Percentiles rank a stretch among this genome's conserved stretches.
These are phyloP conservation scores for Ceraceosorus guamensis DNA, from an alignment of 1,284 basidiomycete genomes.

Conservation along the genomic window DNA sequence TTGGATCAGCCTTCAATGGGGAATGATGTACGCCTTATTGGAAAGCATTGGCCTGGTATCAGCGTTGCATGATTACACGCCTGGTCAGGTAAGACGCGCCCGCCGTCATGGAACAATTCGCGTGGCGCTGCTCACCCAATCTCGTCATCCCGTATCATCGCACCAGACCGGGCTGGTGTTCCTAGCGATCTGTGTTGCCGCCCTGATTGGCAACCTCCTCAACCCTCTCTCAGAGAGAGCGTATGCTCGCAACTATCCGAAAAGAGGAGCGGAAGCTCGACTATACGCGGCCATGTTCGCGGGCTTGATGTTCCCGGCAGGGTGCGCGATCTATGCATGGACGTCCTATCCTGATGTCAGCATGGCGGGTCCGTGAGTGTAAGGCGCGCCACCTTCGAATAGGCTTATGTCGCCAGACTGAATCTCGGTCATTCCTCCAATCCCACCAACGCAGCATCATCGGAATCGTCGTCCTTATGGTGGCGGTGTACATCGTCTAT, in stretches of 20 bases:
- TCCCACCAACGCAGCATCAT: conserved; percentile 33
- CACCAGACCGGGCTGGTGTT: conserved; percentile 32
- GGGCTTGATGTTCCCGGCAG: conserved; percentile 28
- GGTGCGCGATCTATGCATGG: conserved; percentile 39
- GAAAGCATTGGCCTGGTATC: conserved; percentile 46
- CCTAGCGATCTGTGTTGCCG: conserved; percentile 23
- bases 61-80: conserved; percentile 58
- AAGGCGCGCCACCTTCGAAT: not conserved
- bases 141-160: conserved; percentile 57
- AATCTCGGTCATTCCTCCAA: not conserved
- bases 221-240: conserved; percentile 51
- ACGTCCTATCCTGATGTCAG: conserved; percentile 41
- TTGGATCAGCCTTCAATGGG: conserved; percentile 46
- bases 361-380: conserved; percentile 22
- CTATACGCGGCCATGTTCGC: conserved; percentile 50
- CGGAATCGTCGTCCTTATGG: conserved; percentile 35
- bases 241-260: conserved; percentile 15
- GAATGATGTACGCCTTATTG: conserved; percentile 63
- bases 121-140: conserved; percentile 50
- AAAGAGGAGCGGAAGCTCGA: conserved; percentile 50
- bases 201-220: conserved; percentile 59
- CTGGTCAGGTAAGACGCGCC: conserved; percentile 52
- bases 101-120: not conserved
- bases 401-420: not conserved
- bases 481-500: conserved; percentile 44